Evolutionary conservation across 2,329 filamentous ascomycete genomes (phyloP), one percentile per base, ranked within the genome.

Genomic region (Lecanicillium sp.): DNA sequence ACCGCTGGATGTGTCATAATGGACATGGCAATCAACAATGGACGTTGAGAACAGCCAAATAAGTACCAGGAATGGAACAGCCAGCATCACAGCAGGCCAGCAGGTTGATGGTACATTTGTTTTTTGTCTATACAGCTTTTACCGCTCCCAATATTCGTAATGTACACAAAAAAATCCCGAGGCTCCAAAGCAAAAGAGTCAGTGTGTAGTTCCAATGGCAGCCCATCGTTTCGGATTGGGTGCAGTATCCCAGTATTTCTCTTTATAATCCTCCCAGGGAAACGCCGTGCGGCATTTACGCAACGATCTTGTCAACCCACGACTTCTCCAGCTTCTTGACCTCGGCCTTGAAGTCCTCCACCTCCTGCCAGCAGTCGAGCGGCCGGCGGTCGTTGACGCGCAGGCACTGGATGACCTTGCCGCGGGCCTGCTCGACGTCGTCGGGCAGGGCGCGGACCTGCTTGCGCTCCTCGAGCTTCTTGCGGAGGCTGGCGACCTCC

Each of bases 361-460:
- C 89, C 78, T 96, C 90, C 68, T 83, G 78, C 86, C 87, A 96
- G 77, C 91, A 97, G 73, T 96, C 87, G 63, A 96, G 73, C 64
- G 91, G 90, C 66, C 89, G 79, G 55, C 89, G 77, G 68, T 96
- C 90, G 66, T 96, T 84, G 61, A 84, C 77, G 53, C 86, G 75
- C 73, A 97, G 73, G 66, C 91, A 97, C 58, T 79, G 77, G 54
- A 93, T 80, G 48, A 96, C 82, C 51, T 84, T 81, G 56, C 79
- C 74, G 67, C 89, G 85, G 17, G 90, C 87, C 63, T 74, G 77
- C 67, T 88, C 83, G 41, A 95, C 81, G 43, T 71, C 71, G 53
- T 84, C 80, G 56, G 90, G 87, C 55, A 89, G 64, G 55, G 83
- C 73, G 60, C 84, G 76, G 52, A 87, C 70, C 61, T 84, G 74